Conservation (phyloP, 768 basidiomycete species). For the Hericium erinaceus region DNA sequence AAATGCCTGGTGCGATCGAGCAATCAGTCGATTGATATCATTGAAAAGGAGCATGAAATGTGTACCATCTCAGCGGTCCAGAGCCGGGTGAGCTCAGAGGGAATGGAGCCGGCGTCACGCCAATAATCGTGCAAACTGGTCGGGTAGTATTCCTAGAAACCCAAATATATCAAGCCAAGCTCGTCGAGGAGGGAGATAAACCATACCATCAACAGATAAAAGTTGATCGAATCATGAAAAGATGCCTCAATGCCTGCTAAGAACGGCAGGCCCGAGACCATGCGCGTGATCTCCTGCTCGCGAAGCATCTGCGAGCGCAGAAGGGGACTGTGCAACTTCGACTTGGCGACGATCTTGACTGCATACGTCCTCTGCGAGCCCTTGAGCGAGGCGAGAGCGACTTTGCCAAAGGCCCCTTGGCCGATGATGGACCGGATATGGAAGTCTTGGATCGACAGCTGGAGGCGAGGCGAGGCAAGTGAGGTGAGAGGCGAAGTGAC, state of each 20-base stretch:
- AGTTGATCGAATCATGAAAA: slow-evolving; percentile 15
- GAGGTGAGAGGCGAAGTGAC: no score
- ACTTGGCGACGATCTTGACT: slow-evolving; percentile 17
- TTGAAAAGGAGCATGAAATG: background rate
- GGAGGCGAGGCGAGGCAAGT: no score
- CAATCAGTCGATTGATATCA: background rate
- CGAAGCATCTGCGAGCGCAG: slow-evolving; percentile 1
- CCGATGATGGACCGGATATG: background rate
- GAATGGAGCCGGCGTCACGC: slow-evolving; percentile 1
- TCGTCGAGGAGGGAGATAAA: no score
- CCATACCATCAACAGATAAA: slow-evolving; percentile 18
- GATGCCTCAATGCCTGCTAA: slow-evolving; percentile 17
- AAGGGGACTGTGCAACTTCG: background rate
- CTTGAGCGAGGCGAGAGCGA: slow-evolving; percentile 15
- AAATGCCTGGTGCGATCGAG: slow-evolving; percentile 2
- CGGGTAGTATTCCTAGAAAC: slow-evolving; percentile 16
- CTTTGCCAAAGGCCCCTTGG: slow-evolving; percentile 9
- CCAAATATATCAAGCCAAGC: background rate
- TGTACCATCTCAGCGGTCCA: slow-evolving; percentile 29
- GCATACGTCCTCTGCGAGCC: slow-evolving; percentile 8
- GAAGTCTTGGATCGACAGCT: background rate
- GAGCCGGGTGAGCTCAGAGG: slow-evolving; percentile 18
- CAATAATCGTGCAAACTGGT: slow-evolving; percentile 3
- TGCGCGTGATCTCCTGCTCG: slow-evolving; percentile 3
- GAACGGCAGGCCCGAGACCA: slow-evolving; percentile 8